Base-by-base conservation (phyloP, 495 filamentous ascomycete genomes). In the Jackrogersella minutella region DNA sequence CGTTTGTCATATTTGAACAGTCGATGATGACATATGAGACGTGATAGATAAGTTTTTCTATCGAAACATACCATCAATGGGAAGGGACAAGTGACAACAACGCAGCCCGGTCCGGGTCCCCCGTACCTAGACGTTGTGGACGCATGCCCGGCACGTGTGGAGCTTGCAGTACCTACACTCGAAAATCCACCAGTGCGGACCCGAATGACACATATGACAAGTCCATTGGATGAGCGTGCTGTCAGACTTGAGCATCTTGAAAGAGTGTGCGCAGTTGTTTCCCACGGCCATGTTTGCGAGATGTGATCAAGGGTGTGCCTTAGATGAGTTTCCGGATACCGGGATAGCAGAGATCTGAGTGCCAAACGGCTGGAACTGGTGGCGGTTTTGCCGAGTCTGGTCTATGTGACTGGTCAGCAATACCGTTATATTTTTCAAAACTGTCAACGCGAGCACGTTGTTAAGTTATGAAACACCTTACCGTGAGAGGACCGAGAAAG, bases 181-280 rank as follows among this genome's bases (percentile, higher is more conserved):
- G 73, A 86, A 91, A 74, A 93, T 93, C 77, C 84, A 89, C 89
- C 90, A 92, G 76, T 92, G 90, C 33, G 91, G 91, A 3, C 91
- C 91, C 5, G 84, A 87, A 70, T 90, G 88, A 76, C 91, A 93
- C 73, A 90, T 78, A 69, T 87, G 83, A 83, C 91, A 93, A 49
- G 83, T 87, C 91, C 91, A 93, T 66, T 90, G 82, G 57, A 93
- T 84, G 30, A 93, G 76, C 4, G 86, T 90, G 62, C 82, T 89
- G 74, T 92, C 88, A 6, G 86, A 87, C 78, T 93, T 93, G 77
- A 93, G 85, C 77, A 92, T 85, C 75, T 85, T 87, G 80, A 91
- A 93, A 0, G 77, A 80, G 78, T 92, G 90, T 22, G 83, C 81
- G 79, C 90, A 92, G 69, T 82, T 83, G 40, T 74, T 81, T 47